Percentiles rank a stretch among this genome's conserved stretches.
These are phyloP conservation scores for Lobosporangium transversale DNA, from an alignment of 192 early-diverging fungal species.

Conservation along the genomic window DNA sequence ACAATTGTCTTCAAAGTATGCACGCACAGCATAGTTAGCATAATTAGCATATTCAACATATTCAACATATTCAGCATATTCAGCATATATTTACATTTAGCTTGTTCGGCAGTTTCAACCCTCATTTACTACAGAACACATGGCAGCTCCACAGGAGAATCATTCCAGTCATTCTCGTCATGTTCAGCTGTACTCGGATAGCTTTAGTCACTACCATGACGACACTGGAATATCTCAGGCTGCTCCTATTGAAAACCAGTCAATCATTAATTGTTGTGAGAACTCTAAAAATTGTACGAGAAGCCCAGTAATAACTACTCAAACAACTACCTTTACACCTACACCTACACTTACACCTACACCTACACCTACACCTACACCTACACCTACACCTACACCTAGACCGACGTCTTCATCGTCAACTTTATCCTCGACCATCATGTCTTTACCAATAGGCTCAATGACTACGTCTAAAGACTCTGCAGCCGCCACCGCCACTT, in stretches of 20 bases:
- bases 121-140: not conserved
- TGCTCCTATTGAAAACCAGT: too few relatives aligned
- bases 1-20: not conserved
- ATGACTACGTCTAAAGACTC: too few relatives aligned
- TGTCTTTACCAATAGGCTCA: too few relatives aligned
- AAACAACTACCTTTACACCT: not conserved
- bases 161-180: not conserved
- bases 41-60: not conserved
- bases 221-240: too few relatives aligned
- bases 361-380: not conserved
- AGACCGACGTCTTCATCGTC: not conserved
- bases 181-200: not conserved
- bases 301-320: not conserved
- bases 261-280: too few relatives aligned
- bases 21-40: too few relatives aligned
- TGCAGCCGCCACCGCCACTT: not conserved
- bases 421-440: too few relatives aligned
- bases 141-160: constrained; percentile 14
- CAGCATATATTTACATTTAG: not conserved
- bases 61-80: not conserved
- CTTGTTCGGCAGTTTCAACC: too few relatives aligned
- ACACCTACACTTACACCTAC: not conserved
- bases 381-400: not conserved
- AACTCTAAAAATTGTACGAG: not conserved
- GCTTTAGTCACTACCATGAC: not conserved